Conservation (phyloP, 768 basidiomycete genomes). For the Saitozyma podzolica region DNA sequence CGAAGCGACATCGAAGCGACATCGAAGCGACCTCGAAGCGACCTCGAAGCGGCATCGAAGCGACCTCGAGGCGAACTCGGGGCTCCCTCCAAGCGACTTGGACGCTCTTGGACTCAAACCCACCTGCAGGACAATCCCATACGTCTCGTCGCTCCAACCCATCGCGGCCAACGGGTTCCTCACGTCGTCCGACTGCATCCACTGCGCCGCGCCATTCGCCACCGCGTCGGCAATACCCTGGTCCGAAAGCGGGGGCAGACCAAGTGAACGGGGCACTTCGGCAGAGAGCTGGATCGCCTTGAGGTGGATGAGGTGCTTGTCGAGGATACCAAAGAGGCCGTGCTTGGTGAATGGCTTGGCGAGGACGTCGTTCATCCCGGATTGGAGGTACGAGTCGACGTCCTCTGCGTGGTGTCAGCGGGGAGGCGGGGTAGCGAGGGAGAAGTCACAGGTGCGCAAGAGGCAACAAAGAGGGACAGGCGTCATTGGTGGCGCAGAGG, state of each 20-base stretch:
- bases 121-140: constrained; percentile 70
- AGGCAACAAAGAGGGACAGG: background rate
- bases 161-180: constrained; percentile 78
- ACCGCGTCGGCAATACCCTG: constrained; percentile 50
- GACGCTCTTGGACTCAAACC: constrained; percentile 2
- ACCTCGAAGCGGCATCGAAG: no score
- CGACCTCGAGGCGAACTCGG: background rate
- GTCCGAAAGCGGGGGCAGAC: constrained; percentile 59
- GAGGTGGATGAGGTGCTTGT: constrained; percentile 88
- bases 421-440: background rate
- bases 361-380: constrained; percentile 92
- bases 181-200: constrained; percentile 9
- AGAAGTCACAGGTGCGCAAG: background rate
- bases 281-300: constrained; percentile 81
- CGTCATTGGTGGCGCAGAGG: no score
- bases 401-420: constrained; percentile 31
- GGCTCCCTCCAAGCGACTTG: background rate
- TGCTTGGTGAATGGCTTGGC: constrained; percentile 98
- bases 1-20: no score
- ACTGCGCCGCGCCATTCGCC: constrained; percentile 16
- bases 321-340: constrained; percentile 85
- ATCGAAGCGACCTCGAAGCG: no score
- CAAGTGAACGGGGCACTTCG: constrained; percentile 62
- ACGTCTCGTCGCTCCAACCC: constrained; percentile 87
- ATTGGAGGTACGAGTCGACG: constrained; percentile 39